Base-by-base conservation (phyloP, 495 filamentous ascomycete species). In the Penicillium cataractarum region DNA sequence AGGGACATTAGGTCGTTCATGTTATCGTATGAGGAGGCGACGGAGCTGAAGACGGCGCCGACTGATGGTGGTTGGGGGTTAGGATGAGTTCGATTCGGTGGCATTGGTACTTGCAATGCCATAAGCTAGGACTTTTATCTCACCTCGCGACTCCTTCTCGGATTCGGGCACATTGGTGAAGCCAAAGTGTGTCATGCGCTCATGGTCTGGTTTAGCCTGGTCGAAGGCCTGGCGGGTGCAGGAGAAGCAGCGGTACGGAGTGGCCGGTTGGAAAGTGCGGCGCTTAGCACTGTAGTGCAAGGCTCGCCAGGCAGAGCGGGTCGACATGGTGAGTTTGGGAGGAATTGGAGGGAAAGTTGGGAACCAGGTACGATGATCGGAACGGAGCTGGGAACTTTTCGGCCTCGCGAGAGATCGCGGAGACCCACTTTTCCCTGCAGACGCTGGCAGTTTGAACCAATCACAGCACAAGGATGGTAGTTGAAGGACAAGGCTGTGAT, bases 1-100 rank as follows among this genome's bases (percentile, higher is more conserved):
- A 98, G 87, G 44, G 93, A 97, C 95, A 99, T 98, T 54, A 97
- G 86, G 76, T 99, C 95, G 84, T 99, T 99, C 95, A 99, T 99
- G 65, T 87, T 87, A 74, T 97, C 93, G 82, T 95, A 90, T 29
- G 88, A 91, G 52, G 91, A 86, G 66, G 95, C 94, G 53, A 99
- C 94, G 72, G 92, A 96, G 76, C 92, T 95, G 83, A 98, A 99
- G 62, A 99, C 95, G 44, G 86, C 86, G 66, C 87, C 89, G 24
- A 98, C 95, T 91, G 64, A 57, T 48, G 44, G 55, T 22, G 4
- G 27, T n/a, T 29, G 13, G 7, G 51, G 19, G 42, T 66, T 54
- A 54, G 51, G 21, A 13, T 22, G 35, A 74, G n/a, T n/a, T n/a
- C 13, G 0, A 0, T 3, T 12, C 1, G 19, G 21, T 46, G 21